Percentiles rank a stretch among this genome's conserved stretches.
These are phyloP conservation scores for Tremella fuciformis DNA, from an alignment of 768 basidiomycete species.

Conservation along the genomic window DNA sequence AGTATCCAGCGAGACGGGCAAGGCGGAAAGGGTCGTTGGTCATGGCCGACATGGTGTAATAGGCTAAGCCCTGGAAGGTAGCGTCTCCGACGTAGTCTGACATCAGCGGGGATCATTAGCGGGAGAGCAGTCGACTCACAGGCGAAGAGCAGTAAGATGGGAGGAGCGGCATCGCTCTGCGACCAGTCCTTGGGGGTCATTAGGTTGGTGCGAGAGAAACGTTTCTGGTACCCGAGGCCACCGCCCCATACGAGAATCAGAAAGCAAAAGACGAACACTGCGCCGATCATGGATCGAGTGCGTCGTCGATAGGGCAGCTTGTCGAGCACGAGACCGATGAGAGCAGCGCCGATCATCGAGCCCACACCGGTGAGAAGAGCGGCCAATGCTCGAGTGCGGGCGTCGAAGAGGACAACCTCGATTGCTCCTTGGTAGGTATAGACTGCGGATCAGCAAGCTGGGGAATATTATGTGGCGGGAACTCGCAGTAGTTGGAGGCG, in stretches of 20 bases:
- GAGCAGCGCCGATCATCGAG: slow-evolving; percentile 55
- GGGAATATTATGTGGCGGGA: neutral
- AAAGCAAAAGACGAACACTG: slow-evolving; percentile 48
- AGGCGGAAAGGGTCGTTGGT: slow-evolving; percentile 57
- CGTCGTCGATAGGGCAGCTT: slow-evolving; percentile 50
- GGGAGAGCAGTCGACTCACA: slow-evolving; percentile 10
- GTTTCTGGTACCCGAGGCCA: slow-evolving; percentile 55
- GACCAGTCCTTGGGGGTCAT: slow-evolving; percentile 49
- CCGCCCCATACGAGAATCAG: slow-evolving; percentile 53
- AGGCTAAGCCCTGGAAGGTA: slow-evolving; percentile 36
- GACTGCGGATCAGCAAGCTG: slow-evolving; percentile 42
- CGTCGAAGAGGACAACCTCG: slow-evolving; percentile 54
- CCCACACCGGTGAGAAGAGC: slow-evolving; percentile 54
- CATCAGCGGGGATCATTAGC: neutral
- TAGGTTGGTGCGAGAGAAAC: slow-evolving; percentile 49
- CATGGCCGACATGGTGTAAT: slow-evolving; percentile 48
- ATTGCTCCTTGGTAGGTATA: slow-evolving; percentile 56
- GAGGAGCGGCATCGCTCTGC: slow-evolving; percentile 52
- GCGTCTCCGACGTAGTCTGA: slow-evolving; percentile 53
- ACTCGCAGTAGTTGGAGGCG: slow-evolving; percentile 53
- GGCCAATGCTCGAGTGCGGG: slow-evolving; percentile 55
- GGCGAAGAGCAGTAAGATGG: slow-evolving; percentile 54
- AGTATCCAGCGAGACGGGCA: slow-evolving; percentile 56
- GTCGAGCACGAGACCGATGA: slow-evolving; percentile 56
- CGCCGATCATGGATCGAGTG: slow-evolving; percentile 53